These are phyloP conservation scores for Capillidium rhysosporum DNA, from an alignment of 371 early-diverging fungal genomes.

Conservation along the genomic window DNA sequence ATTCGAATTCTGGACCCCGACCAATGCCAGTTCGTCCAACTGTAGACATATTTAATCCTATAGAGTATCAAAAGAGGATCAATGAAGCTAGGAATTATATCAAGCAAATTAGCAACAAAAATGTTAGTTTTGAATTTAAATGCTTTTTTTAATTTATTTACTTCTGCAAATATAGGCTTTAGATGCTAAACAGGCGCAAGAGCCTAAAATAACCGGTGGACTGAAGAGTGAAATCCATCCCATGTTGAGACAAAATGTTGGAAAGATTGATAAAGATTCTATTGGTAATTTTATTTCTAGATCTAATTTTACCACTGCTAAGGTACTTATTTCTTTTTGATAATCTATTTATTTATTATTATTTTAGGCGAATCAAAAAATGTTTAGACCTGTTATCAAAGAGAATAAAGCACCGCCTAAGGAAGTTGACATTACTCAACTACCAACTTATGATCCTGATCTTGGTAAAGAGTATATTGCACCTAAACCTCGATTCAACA, in stretches of 20 bases:
- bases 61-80: background rate
- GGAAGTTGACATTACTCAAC: constrained; percentile 36
- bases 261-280: background rate
- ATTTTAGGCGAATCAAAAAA: constrained; percentile 19
- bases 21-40: too few species aligned
- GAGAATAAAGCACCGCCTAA: constrained; percentile 17
- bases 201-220: constrained; percentile 3
- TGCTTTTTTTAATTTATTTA: background rate
- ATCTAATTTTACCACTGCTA: constrained; percentile 23
- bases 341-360: background rate
- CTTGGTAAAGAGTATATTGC: constrained; percentile 23
- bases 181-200: background rate
- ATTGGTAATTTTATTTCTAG: constrained; percentile 17
- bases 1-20: too few species aligned
- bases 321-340: constrained; percentile 14
- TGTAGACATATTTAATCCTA: background rate
- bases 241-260: background rate
- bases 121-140: background rate
- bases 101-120: background rate
- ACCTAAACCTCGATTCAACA: constrained; percentile 25
- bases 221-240: constrained; percentile 1
- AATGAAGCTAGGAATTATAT: background rate
- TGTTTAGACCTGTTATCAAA: constrained; percentile 18
- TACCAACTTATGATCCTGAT: constrained; percentile 69
- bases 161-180: background rate